phyloP scores from a whole-genome alignment of 768 basidiomycete genomes.

The Leccinum variicolor region DNA sequence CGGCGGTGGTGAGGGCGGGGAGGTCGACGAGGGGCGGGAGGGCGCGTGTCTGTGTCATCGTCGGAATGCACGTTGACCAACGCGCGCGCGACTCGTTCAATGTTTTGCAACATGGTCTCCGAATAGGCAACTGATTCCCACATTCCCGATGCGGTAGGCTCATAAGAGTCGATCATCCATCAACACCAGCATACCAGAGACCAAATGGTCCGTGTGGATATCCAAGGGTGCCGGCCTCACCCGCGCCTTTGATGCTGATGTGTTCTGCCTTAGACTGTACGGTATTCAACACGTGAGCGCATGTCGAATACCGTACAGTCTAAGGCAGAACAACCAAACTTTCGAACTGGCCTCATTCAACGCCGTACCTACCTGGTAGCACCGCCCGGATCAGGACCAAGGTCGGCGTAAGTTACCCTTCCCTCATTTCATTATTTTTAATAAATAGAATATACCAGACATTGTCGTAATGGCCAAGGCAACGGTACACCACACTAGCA shows the following conservation, averaged over 20 bases:
- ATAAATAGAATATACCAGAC: conserved; percentile 52
- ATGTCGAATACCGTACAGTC: conserved; percentile 79
- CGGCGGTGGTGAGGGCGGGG: conserved; percentile 59
- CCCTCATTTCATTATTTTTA: not conserved
- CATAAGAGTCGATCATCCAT: conserved; percentile 41
- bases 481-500: conserved; percentile 49
- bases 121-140: not conserved
- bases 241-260: too few species aligned
- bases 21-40: conserved; percentile 48
- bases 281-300: too few species aligned
- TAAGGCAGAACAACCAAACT: conserved; percentile 74
- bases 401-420: conserved; percentile 5
- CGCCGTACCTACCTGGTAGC: conserved; percentile 81
- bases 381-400: conserved; percentile 72
- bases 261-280: too few species aligned
- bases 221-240: too few species aligned
- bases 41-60: conserved; percentile 21
- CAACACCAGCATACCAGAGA: too few species aligned
- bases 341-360: conserved; percentile 81
- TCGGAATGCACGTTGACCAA: not conserved
- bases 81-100: not conserved
- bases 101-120: not conserved
- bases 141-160: conserved; percentile 1
- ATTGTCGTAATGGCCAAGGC: conserved; percentile 76
- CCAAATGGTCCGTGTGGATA: too few species aligned